phyloP scores from a whole-genome alignment of 495 filamentous ascomycete species.

The Stereocaulon alpinum region DNA sequence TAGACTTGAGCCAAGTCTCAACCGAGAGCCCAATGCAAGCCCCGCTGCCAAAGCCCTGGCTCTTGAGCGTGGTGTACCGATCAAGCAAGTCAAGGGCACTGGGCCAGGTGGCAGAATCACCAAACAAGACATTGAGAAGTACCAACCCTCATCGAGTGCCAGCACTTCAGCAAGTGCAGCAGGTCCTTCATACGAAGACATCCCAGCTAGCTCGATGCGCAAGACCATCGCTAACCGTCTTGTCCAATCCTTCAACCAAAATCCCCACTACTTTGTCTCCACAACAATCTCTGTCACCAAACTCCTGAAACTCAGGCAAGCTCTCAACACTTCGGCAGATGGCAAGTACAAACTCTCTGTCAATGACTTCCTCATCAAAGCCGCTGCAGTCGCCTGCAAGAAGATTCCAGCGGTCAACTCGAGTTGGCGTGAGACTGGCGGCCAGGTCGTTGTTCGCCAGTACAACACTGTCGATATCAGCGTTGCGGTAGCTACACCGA shows the following conservation, averaged over 20 bases:
- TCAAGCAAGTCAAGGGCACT: slow-evolving; percentile 77
- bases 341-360: slow-evolving; percentile 97
- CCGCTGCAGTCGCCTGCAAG: slow-evolving; percentile 72
- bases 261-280: slow-evolving; percentile 97
- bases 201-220: slow-evolving; percentile 83
- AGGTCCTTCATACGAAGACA: slow-evolving; percentile 68
- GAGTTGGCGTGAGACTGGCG: slow-evolving; percentile 74
- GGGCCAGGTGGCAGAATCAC: slow-evolving; percentile 81
- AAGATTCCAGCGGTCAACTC: slow-evolving; percentile 96
- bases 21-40: slow-evolving; percentile 63
- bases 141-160: slow-evolving; percentile 40
- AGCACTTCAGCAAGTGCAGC: slow-evolving; percentile 39
- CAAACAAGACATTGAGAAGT: slow-evolving; percentile 87
- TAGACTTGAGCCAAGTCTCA: slow-evolving; percentile 69
- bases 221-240: slow-evolving; percentile 93
- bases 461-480: slow-evolving; percentile 83
- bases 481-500: slow-evolving; percentile 89
- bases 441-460: slow-evolving; percentile 72
- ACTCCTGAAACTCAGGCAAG: slow-evolving; percentile 89
- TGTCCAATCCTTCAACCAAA: slow-evolving; percentile 77
- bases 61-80: slow-evolving; percentile 70
- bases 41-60: slow-evolving; percentile 72
- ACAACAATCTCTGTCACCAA: slow-evolving; percentile 80
- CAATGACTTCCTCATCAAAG: slow-evolving; percentile 99
- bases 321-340: slow-evolving; percentile 76